Evolutionary conservation across 2,329 filamentous ascomycete genomes (phyloP), one percentile per base, ranked within the genome.

Genomic region (Fusarium sororula): DNA sequence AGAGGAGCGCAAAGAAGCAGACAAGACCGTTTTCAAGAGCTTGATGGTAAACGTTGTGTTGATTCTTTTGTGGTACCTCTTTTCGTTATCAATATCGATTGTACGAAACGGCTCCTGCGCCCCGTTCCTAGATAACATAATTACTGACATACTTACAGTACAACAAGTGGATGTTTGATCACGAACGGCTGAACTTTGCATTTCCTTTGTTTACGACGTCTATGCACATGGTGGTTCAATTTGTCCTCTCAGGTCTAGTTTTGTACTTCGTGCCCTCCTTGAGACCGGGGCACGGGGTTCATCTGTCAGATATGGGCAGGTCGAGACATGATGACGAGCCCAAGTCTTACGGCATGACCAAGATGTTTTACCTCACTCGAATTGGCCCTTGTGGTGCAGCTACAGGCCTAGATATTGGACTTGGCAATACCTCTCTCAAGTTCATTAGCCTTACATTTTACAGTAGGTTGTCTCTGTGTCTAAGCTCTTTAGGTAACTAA

Each of bases 81-180:
- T 98, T 83, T 98, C 95, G 24, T 89, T 98, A 74, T 94, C 94
- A 56, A 98, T 98, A 81, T 97, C 95, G 70, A 88, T 98, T 78
- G 93, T 96, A 88, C 85, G 92, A 86, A 45, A 45, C 58, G 37
- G 37, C 45, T 22, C 28, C 35, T 18, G 9, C 18, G n/a, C 30
- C 15, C 26, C 26, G 56, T 62, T 50, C 44, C 32, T 51, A 38
- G n/a, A 22, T 32, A 32, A 30, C 30, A 30, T 28, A 26, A 39
- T 39, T 73, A 51, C 77, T 81, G 61, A 80, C 78, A 50, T 54
- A 28, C 22, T 45, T 20, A 35, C 74, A 96, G 92, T 99, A 98
- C 87, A 99, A 99, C 88, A 98, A 98, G 85, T 98, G 96, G 96
- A 98, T 99, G 96, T 98, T 99, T 84, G 93, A 94, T 79, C 89